Percentiles rank a stretch among this genome's conserved stretches.
Evolutionary conservation across 2,329 filamentous ascomycete genomes (phyloP).

Genomic region (Calycina herbarum): DNA sequence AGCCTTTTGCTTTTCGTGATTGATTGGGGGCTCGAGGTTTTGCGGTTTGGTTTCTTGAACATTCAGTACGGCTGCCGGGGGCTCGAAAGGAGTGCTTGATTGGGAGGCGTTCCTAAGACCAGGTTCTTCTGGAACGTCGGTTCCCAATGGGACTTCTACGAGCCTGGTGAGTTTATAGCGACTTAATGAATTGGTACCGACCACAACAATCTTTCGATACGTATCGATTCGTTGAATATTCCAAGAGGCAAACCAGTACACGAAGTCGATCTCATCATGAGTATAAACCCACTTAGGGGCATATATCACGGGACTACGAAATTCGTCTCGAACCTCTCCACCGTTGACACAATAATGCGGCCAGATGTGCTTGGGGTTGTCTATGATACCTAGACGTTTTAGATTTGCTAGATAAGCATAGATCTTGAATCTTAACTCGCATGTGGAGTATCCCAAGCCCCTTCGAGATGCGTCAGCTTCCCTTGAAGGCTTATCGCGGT

Average conservation of each 20-base stretch:
- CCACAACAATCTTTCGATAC: constrained; percentile 55
- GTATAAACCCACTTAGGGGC: constrained; percentile 51
- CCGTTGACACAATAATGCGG: constrained; percentile 18
- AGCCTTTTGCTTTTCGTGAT: constrained; percentile 12
- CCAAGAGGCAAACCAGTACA: constrained; percentile 66
- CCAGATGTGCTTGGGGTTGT: constrained; percentile 2
- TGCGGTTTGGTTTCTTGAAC: background rate
- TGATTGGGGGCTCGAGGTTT: background rate
- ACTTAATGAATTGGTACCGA: constrained; percentile 42
- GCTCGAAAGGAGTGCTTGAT: no score
- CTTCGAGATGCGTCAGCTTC: constrained; percentile 27
- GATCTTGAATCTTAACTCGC: constrained; percentile 28
- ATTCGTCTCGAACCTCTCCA: constrained; percentile 18
- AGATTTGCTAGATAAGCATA: constrained; percentile 21
- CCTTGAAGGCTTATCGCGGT: constrained; percentile 28
- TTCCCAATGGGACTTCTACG: background rate
- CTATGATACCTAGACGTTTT: constrained; percentile 6
- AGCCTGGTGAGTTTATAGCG: background rate
- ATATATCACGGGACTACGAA: constrained; percentile 45
- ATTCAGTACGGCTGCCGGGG: background rate
- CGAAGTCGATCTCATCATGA: constrained; percentile 61
- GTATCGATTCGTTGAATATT: constrained; percentile 48
- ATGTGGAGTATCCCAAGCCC: constrained; percentile 30
- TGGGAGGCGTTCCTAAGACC: background rate
- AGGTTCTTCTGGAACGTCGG: background rate